Conservation (phyloP, 257 asterid species). For the Forsythia suspensa region DNA sequence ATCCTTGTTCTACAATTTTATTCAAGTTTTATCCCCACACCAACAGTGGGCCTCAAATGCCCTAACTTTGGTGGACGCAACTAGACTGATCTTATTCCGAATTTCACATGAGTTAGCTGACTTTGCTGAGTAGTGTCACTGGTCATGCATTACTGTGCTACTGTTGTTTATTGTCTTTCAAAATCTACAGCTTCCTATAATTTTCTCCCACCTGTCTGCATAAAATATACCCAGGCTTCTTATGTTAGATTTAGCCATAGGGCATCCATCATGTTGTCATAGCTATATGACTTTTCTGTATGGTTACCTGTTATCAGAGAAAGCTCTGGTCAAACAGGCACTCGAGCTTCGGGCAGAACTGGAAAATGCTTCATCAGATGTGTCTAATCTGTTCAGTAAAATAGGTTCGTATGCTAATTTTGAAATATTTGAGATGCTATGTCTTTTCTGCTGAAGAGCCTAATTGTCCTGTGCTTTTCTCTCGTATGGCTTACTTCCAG, state of each 20-base stretch:
- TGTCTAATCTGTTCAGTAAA: conserved; percentile 80
- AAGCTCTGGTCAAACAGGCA: conserved; percentile 84
- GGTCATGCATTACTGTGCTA: too few relatives aligned
- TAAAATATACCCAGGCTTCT: neutral
- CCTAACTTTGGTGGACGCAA: too few relatives aligned
- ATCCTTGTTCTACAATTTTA: too few relatives aligned
- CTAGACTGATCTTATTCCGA: neutral
- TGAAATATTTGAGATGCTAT: conserved; percentile 2
- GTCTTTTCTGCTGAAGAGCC: conserved; percentile 6
- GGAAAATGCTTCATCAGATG: conserved; percentile 87
- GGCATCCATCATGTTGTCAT: neutral
- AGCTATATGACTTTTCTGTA: conserved; percentile 10
- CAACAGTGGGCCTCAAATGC: too few relatives aligned
- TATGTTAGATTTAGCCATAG: neutral
- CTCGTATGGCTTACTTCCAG: conserved; percentile 40
- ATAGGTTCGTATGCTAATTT: conserved; percentile 61
- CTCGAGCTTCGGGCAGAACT: conserved; percentile 87
- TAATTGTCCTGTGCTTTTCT: conserved; percentile 18
- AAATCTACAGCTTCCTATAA: neutral
- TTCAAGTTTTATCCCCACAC: too few relatives aligned
- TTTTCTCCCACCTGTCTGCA: conserved; percentile 8
- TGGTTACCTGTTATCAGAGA: conserved; percentile 55
- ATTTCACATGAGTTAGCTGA: too few relatives aligned
- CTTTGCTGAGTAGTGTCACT: too few relatives aligned
- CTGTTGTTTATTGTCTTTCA: too few relatives aligned